Percentiles rank a stretch among this genome's conserved stretches.
Conservation (phyloP, 768 basidiomycete genomes). For the Gymnopilus dilepis region DNA sequence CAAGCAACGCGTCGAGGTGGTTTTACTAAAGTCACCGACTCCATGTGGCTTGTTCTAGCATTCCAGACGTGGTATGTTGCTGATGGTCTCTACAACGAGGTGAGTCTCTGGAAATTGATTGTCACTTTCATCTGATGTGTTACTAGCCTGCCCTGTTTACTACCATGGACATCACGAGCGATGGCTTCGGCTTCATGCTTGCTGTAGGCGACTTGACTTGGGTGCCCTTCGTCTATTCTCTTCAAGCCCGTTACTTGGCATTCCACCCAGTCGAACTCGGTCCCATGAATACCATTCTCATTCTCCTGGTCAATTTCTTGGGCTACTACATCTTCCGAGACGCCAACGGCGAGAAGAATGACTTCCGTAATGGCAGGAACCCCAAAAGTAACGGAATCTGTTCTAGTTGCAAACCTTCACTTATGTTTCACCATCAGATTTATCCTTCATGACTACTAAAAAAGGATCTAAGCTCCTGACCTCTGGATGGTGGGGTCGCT, state of each 20-base stretch:
- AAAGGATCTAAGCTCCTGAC: slow-evolving; percentile 90
- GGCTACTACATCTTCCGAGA: slow-evolving; percentile 93
- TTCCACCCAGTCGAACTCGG: slow-evolving; percentile 86
- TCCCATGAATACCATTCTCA: slow-evolving; percentile 52
- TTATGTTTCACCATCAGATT: slow-evolving; percentile 49
- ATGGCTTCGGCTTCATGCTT: slow-evolving; percentile 99
- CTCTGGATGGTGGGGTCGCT: slow-evolving; percentile 97
- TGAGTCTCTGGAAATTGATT: slow-evolving; percentile 30
- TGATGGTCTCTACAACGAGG: slow-evolving; percentile 92
- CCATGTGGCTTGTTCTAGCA: slow-evolving; percentile 85
- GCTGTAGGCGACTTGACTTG: slow-evolving; percentile 89
- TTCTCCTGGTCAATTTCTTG: slow-evolving; percentile 66
- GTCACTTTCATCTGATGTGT: background rate
- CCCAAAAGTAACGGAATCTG: slow-evolving; percentile 74
- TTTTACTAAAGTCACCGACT: slow-evolving; percentile 73
- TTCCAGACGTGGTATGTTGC: slow-evolving; percentile 90
- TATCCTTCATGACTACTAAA: slow-evolving; percentile 79
- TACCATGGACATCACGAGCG: slow-evolving; percentile 97
- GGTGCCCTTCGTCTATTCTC: slow-evolving; percentile 93
- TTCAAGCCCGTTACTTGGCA: slow-evolving; percentile 95
- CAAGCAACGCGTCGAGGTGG: slow-evolving; percentile 86
- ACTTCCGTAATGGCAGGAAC: slow-evolving; percentile 92
- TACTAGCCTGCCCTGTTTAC: slow-evolving; percentile 84
- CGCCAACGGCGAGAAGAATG: slow-evolving; percentile 93
- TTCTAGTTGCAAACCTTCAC: slow-evolving; percentile 1